Evolutionary conservation across 768 basidiomycete genomes (phyloP).

Genomic region (Termitomyces sp.): DNA sequence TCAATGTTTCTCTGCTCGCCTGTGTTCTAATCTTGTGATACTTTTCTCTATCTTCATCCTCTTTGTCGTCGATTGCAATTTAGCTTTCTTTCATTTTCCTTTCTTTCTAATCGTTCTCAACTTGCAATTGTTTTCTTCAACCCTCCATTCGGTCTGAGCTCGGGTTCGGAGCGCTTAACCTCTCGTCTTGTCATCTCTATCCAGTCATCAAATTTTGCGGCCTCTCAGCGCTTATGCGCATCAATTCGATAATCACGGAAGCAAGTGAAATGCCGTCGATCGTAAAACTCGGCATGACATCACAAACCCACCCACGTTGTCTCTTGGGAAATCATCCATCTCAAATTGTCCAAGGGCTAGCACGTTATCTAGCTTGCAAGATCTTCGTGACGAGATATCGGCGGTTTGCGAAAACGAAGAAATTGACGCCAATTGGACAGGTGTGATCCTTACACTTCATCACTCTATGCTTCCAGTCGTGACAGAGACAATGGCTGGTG

Average conservation of each 20-base stretch:
- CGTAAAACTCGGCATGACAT: background rate
- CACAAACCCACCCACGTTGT: background rate
- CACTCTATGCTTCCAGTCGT: too few species aligned
- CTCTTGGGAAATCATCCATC: too few species aligned
- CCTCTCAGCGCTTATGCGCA: too few species aligned
- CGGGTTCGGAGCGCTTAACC: background rate
- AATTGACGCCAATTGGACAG: too few species aligned
- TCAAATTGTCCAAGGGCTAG: background rate
- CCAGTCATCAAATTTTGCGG: background rate
- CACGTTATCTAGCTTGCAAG: too few species aligned
- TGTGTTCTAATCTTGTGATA: background rate
- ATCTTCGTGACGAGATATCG: too few species aligned
- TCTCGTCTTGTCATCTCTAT: background rate
- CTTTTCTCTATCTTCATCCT: background rate
- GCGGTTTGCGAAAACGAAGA: too few species aligned
- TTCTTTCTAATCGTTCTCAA: too few species aligned
- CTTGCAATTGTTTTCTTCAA: background rate
- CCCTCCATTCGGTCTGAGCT: background rate
- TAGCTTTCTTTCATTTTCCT: background rate
- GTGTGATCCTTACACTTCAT: too few species aligned
- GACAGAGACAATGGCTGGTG: too few species aligned
- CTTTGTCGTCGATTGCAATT: constrained; percentile 5
- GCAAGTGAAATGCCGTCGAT: background rate
- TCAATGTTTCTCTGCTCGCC: background rate
- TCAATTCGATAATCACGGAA: background rate